A percentile compares a stretch with the other conserved stretches of the same genome.
These are phyloP conservation scores for Astrothelium macrocarpum DNA, from an alignment of 495 filamentous ascomycete species.

Conservation along the genomic window DNA sequence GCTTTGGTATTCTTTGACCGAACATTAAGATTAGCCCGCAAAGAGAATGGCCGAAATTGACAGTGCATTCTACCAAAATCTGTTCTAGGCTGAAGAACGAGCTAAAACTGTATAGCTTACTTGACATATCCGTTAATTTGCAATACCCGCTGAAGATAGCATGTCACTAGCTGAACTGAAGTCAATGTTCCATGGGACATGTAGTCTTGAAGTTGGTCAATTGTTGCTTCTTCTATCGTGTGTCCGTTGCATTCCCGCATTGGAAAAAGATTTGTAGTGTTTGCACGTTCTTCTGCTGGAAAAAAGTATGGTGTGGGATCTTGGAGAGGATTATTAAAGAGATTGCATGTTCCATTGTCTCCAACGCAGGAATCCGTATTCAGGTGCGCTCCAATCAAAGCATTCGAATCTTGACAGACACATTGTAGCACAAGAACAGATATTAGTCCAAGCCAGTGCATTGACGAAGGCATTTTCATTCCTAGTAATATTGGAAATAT, in stretches of 20 bases:
- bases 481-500: background rate
- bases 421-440: background rate
- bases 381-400: background rate
- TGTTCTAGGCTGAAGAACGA: background rate
- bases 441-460: background rate
- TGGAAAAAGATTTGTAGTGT: conserved; percentile 37
- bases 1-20: background rate
- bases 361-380: conserved; percentile 1
- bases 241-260: conserved; percentile 55
- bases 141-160: conserved; percentile 44
- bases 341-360: background rate
- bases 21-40: background rate
- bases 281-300: conserved; percentile 28
- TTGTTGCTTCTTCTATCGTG: conserved; percentile 53
- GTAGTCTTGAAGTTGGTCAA: conserved; percentile 44
- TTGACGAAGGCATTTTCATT: background rate
- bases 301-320: conserved; percentile 32
- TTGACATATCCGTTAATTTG: conserved; percentile 52
- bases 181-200: conserved; percentile 38
- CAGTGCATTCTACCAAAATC: too few species aligned
- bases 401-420: background rate
- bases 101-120: conserved; percentile 27
- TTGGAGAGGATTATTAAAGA: background rate
- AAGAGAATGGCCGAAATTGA: background rate
- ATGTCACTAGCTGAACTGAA: conserved; percentile 40